Conservation (phyloP, 2,329 filamentous ascomycete genomes). For the Fusarium transvaalense region DNA sequence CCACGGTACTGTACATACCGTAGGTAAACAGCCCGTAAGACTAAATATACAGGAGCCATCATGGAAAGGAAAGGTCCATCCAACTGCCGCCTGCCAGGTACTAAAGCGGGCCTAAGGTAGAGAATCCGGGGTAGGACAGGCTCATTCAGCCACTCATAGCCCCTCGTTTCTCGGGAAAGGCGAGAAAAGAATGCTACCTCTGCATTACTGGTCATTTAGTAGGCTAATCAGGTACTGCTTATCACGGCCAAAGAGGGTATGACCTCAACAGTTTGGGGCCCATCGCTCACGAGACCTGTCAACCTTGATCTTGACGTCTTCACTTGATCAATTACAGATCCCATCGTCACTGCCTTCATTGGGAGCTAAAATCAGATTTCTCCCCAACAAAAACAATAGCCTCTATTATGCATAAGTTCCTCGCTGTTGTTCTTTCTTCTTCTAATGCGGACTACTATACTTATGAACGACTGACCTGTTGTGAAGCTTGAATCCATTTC, state of each 20-base stretch:
- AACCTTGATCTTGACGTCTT: constrained; percentile 36
- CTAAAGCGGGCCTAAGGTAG: constrained; percentile 11
- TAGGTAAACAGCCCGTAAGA: neutral
- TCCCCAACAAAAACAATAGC: constrained; percentile 14
- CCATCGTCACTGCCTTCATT: constrained; percentile 10
- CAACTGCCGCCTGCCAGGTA: constrained; percentile 14
- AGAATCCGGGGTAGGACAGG: constrained; percentile 44
- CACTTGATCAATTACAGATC: constrained; percentile 28
- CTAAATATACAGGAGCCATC: neutral
- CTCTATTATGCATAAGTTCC: constrained; percentile 9
- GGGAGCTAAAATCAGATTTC: neutral
- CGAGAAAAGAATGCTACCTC: constrained; percentile 14
- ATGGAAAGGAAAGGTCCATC: neutral
- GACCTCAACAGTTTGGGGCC: constrained; percentile 41
- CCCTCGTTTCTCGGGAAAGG: neutral
- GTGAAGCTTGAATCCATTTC: neutral
- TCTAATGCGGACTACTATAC: neutral
- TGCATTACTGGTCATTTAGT: constrained; percentile 7
- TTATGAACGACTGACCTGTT: constrained; percentile 3
- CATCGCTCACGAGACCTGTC: constrained; percentile 43
- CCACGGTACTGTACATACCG: too few relatives aligned
- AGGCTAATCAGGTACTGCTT: constrained; percentile 19
- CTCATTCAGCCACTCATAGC: constrained; percentile 40
- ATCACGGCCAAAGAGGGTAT: constrained; percentile 26
- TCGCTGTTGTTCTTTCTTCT: neutral